phyloP scores from a whole-genome alignment of 1,284 basidiomycete species.

The Bjerkandera adusta region DNA sequence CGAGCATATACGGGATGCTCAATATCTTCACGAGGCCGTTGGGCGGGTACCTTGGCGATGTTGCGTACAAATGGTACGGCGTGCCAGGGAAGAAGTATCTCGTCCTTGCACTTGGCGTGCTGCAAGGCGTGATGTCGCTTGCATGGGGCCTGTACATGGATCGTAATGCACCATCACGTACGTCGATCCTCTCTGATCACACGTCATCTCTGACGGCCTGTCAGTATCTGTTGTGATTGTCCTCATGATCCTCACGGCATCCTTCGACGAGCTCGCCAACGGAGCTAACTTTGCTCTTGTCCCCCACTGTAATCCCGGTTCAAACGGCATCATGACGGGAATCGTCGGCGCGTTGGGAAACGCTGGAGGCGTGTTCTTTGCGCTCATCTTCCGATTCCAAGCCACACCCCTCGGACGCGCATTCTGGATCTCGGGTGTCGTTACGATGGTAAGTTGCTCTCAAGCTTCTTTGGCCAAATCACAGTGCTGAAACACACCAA shows the following conservation, averaged over 20 bases:
- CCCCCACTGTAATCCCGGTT: slow-evolving; percentile 28
- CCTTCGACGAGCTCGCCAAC: slow-evolving; percentile 48
- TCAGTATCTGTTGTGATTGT: slow-evolving; percentile 28
- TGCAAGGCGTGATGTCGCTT: slow-evolving; percentile 47
- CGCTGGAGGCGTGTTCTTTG: slow-evolving; percentile 50
- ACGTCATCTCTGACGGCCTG: not conserved
- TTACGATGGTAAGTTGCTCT: slow-evolving; percentile 32
- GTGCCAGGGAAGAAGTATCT: slow-evolving; percentile 51
- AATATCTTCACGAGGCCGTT: slow-evolving; percentile 54
- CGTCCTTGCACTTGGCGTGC: slow-evolving; percentile 41
- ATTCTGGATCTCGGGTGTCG: slow-evolving; percentile 45
- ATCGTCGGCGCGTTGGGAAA: slow-evolving; percentile 54
- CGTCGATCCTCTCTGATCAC: slow-evolving; percentile 5
- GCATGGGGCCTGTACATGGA: slow-evolving; percentile 48
- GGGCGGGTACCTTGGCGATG: slow-evolving; percentile 53
- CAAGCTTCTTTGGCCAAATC: not conserved
- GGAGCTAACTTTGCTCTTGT: slow-evolving; percentile 45
- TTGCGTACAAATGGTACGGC: slow-evolving; percentile 46
- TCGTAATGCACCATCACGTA: slow-evolving; percentile 23
- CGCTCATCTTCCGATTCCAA: slow-evolving; percentile 51
- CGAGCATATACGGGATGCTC: slow-evolving; percentile 47
- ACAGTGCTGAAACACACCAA: not conserved
- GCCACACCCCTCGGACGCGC: slow-evolving; percentile 37
- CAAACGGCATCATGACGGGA: slow-evolving; percentile 43
- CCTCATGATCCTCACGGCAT: slow-evolving; percentile 33